Evolutionary conservation across 805 yeast genomes (phyloP), one percentile per base, ranked within the genome.

Genomic region (Torulaspora maleeae): DNA sequence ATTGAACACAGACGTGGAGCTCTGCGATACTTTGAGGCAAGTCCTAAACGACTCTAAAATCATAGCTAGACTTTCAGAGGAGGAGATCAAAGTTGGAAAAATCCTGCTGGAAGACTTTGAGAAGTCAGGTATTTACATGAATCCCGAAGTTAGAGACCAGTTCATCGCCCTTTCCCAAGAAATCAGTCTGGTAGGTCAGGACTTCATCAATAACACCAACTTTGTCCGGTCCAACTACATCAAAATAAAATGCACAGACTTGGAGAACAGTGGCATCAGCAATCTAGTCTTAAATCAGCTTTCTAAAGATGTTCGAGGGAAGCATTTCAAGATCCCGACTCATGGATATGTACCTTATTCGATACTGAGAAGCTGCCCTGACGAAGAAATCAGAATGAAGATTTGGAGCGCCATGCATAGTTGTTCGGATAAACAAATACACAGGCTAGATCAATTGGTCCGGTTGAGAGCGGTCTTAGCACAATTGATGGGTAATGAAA

Each of bases 81-180:
- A 93, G 64, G 97, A 93, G 58, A 61, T 78, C 11, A 77, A 82
- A 42, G 98, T 90, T 2, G 99, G 96, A 0, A 75, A 78, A 42
- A 77, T 90, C 38, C 71, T 93, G 20, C 71, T 83, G 50, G 79
- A 84, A 36, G 99, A 93, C 64, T 93, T 93, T 59, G 85, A 86
- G 54, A 82, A 88, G 53, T 86, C 96, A 0, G 99, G 98, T 0
- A 85, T 90, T 27, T 83, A 82, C 57, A 81, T 89, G 82, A 81
- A 78, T 52, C 77, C 80, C 0, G 67, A 71, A 19, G 76, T 83
- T 1, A 73, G 91, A 47, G 72, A 77, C 11, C 75, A 78, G 50
- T 93, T 91, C 61, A 87, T 93, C 27, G 75, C 77, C 16, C 66
- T 88, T 32, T 86, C 95, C 1, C 93, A 86, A 51, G 78, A 82